Evolutionary conservation across 2,329 filamentous ascomycete species (phyloP), one percentile per base, ranked within the genome.

Genomic region (Trichoderma pleuroti): DNA sequence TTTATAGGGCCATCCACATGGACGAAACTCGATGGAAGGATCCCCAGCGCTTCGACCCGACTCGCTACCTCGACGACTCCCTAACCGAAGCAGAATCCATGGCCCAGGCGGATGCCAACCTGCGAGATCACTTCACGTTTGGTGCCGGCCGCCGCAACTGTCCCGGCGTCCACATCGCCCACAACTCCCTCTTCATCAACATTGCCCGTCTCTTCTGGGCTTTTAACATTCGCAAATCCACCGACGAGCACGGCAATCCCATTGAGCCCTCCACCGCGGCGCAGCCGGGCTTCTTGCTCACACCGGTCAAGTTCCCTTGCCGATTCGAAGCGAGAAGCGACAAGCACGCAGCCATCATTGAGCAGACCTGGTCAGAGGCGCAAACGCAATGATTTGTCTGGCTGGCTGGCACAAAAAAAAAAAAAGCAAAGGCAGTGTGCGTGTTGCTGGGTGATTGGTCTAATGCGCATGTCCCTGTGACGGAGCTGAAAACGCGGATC

Each of bases 121-220:
- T 86, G 74, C 81, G 86, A 16, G 86, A 88, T 61, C 82, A 85
- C 10, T 88, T 86, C 76, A 82, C 81, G 0, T 90, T 87, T 68
- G 87, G 87, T 24, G 84, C 84, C 10, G 87, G 87, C 1, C 81
- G 87, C 7, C 81, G 88, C 28, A 82, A 89, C 4, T 90, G 88
- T 76, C 87, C 85, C 4, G 88, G 88, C 0, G 85, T 87, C 34
- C 85, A 88, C 66, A 80, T 90, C 3, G 86, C 85, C 0, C 83
- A 86, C 69, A 82, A 82, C 7, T 82, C 79, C 11, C 73, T 87
- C 16, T 86, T 84, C 73, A 78, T 87, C 9, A 81, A 76, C 14
- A 82, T 86, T 36, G 80, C 84, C 5, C 80, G 84, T 4, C 79
- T 87, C 26, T 75, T 86, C 34, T 87, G 85, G 84, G 82, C 81